Evolutionary conservation across 768 basidiomycete genomes (phyloP), one percentile per base, ranked within the genome.

Genomic region (Floccularia luteovirens): DNA sequence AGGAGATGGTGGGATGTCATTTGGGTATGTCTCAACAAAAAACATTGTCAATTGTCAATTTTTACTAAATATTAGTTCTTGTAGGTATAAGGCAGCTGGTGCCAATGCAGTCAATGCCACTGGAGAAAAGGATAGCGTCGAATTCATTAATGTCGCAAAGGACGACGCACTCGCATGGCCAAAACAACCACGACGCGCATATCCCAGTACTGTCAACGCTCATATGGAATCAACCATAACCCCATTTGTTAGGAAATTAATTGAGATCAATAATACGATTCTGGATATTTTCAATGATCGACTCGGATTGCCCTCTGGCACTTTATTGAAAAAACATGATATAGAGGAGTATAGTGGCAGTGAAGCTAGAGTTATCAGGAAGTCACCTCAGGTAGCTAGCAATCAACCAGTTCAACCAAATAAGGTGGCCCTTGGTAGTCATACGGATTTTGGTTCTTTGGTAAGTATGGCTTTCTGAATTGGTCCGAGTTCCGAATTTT

Each of bases 391-490:
- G 41, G 55, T 58, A 3, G 48, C 46, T 0, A 53, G 57, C 13
- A 63, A 41, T n/a, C n/a, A n/a, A n/a, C n/a, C n/a, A n/a, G n/a
- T n/a, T n/a, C n/a, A n/a, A n/a, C 24, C 32, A 6, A 58, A 65
- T 4, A 66, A 57, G 33, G 60, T 65, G n/a, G 62, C 64, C 0
- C 53, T 82, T n/a, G 79, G 79, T 14, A 72, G 75, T 1, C 83
- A 85, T 52, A 82, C 81, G 2, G 82, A 83, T 55, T 84, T 83
- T 46, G 80, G 82, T 47, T 77, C 76, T n/a, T 53, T 83, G 42
- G 79, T 80, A 47, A 51, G 72, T 25, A 1, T 21, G 38, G 14
- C 21, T 49, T 49, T n/a, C 50, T 50, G 1, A 49, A 56, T 31
- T 56, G 53, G 8, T 44, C 59, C 16, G 56, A 59, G 48, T 63